Evolutionary conservation across 1,284 basidiomycete species (phyloP).

Genomic region (Microbotryum silenes-acaulis): DNA sequence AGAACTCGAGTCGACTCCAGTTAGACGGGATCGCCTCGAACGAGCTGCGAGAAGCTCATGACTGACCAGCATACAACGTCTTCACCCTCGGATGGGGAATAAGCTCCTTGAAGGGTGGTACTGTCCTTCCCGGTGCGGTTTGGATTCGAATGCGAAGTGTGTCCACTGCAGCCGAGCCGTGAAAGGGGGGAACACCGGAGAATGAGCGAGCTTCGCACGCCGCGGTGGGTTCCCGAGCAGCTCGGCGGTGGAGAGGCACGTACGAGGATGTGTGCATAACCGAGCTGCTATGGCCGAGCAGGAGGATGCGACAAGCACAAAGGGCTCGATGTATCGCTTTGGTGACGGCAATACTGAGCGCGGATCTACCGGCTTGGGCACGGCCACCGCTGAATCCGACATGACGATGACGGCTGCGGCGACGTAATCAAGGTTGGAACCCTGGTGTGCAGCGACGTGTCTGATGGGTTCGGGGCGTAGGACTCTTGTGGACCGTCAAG

Average conservation of each 20-base stretch:
- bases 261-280: constrained; percentile 31
- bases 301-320: constrained; percentile 29
- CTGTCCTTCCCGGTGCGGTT: constrained; percentile 25
- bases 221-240: neutral
- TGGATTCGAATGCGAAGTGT: constrained; percentile 33
- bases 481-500: too few species aligned
- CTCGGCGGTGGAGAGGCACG: neutral
- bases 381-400: too few species aligned
- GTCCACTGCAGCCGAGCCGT: constrained; percentile 22
- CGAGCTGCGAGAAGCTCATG: too few species aligned
- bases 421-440: too few species aligned
- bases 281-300: constrained; percentile 24
- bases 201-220: constrained; percentile 3
- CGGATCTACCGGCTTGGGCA: too few species aligned
- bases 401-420: too few species aligned
- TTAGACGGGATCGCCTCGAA: neutral
- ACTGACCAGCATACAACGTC: constrained; percentile 27
- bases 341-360: too few species aligned
- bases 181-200: neutral
- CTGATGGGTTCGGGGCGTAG: too few species aligned
- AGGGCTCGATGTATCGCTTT: constrained; percentile 24
- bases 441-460: too few species aligned
- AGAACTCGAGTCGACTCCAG: neutral
- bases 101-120: constrained; percentile 28
- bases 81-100: constrained; percentile 23